A percentile compares a stretch with the other conserved stretches of the same genome.
Evolutionary conservation across 1,284 basidiomycete species (phyloP).

Genomic region (Boletellus deceptivus): DNA sequence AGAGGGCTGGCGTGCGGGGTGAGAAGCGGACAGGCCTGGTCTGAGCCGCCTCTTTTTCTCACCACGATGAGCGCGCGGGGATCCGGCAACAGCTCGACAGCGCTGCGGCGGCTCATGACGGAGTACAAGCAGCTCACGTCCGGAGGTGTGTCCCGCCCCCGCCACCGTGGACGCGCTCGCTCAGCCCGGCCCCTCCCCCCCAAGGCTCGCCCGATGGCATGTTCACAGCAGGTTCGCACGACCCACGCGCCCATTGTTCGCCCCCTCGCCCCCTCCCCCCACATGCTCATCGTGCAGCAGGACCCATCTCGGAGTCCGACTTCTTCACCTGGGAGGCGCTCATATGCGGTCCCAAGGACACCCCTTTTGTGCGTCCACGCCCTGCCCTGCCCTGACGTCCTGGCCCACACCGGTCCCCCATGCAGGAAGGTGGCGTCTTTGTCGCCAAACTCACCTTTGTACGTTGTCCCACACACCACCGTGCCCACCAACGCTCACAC

Average conservation of each 20-base stretch:
- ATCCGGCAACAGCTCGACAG: slow-evolving; percentile 53
- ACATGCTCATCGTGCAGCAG: slow-evolving; percentile 41
- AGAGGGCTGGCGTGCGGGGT: slow-evolving; percentile 15
- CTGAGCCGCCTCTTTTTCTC: neutral
- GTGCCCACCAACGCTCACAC: too few relatives aligned
- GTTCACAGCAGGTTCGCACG: slow-evolving; percentile 81
- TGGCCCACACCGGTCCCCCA: neutral
- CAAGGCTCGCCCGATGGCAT: slow-evolving; percentile 84
- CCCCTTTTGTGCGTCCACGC: slow-evolving; percentile 77
- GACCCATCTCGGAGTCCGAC: slow-evolving; percentile 90
- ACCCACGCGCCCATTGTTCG: neutral
- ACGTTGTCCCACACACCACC: slow-evolving; percentile 35
- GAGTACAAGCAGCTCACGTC: slow-evolving; percentile 88
- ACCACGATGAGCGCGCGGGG: slow-evolving; percentile 40
- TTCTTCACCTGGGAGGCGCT: slow-evolving; percentile 99
- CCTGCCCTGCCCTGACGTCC: neutral
- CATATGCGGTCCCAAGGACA: slow-evolving; percentile 95
- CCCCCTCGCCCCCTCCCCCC: too few relatives aligned
- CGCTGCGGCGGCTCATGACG: slow-evolving; percentile 82
- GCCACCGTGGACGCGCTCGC: neutral
- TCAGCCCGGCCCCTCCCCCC: slow-evolving; percentile 15
- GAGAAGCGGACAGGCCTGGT: slow-evolving; percentile 7
- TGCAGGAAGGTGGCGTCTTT: slow-evolving; percentile 97
- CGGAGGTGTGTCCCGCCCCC: slow-evolving; percentile 39
- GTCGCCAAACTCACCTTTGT: slow-evolving; percentile 91